A percentile compares a stretch with the other conserved stretches of the same genome.
phyloP scores from a whole-genome alignment of 345 rosid genomes.

The Xanthoceras sorbifolium region DNA sequence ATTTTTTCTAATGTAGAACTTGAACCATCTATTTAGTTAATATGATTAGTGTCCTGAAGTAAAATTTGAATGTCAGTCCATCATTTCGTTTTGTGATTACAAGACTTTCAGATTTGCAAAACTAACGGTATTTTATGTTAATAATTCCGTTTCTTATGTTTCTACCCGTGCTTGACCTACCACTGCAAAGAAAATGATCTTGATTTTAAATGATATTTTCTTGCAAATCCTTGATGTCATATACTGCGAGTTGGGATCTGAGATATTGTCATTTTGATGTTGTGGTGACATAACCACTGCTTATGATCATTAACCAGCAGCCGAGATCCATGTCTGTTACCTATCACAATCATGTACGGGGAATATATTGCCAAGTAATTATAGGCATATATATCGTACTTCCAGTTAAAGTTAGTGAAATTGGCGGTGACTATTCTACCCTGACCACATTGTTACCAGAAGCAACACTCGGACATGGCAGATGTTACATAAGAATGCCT shows the following conservation, averaged over 20 bases:
- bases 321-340: background rate
- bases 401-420: background rate
- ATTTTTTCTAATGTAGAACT: background rate
- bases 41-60: background rate
- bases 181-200: background rate
- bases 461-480: background rate
- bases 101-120: background rate
- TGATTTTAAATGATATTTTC: background rate
- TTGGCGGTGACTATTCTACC: background rate
- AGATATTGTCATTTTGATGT: background rate
- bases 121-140: slow-evolving; percentile 3
- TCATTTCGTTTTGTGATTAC: slow-evolving; percentile 8
- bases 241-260: background rate
- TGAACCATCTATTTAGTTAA: background rate
- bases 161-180: background rate
- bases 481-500: background rate
- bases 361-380: background rate
- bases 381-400: slow-evolving; percentile 1
- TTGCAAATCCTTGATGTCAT: slow-evolving; percentile 1
- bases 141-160: background rate
- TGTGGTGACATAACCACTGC: background rate
- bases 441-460: background rate
- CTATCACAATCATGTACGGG: background rate
- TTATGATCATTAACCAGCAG: background rate
- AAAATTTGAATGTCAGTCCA: background rate